These are phyloP conservation scores for Gastroboletus turbinatus DNA, from an alignment of 1,284 basidiomycete species.

Conservation along the genomic window DNA sequence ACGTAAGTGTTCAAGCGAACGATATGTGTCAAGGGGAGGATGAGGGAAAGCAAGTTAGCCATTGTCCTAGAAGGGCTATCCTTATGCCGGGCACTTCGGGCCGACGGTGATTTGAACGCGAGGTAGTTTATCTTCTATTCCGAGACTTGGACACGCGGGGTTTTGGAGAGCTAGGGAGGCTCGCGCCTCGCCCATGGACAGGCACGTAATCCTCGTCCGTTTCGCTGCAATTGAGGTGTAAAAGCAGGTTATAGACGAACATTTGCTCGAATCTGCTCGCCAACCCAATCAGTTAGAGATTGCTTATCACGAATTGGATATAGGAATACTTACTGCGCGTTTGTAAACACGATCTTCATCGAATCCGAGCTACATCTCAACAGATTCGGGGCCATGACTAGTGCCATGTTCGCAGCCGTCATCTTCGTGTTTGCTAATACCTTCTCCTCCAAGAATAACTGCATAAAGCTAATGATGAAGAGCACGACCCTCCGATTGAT, in stretches of 20 bases:
- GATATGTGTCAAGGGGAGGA: not conserved
- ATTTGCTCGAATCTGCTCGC: slow-evolving; percentile 74
- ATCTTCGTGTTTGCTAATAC: slow-evolving; percentile 79
- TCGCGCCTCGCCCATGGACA: slow-evolving; percentile 70
- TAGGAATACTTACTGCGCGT: slow-evolving; percentile 67
- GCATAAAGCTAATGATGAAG: slow-evolving; percentile 87
- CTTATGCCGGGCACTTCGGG: not conserved
- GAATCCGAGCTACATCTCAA: slow-evolving; percentile 80
- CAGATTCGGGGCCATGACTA: slow-evolving; percentile 89
- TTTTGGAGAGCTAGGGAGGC: slow-evolving; percentile 32
- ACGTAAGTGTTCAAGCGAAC: not conserved
- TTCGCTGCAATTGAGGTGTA: slow-evolving; percentile 73
- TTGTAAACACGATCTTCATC: slow-evolving; percentile 84
- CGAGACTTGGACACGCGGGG: slow-evolving; percentile 36
- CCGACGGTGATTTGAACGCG: not conserved
- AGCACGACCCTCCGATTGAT: slow-evolving; percentile 82
- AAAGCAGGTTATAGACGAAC: slow-evolving; percentile 80
- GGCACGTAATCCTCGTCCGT: slow-evolving; percentile 76
- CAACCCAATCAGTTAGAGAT: slow-evolving; percentile 2
- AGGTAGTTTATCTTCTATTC: slow-evolving; percentile 26
- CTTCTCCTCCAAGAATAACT: slow-evolving; percentile 79
- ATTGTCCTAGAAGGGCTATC: not conserved
- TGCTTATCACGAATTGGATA: not conserved
- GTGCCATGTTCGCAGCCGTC: slow-evolving; percentile 74
- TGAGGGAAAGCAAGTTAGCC: not conserved